Base-by-base conservation (phyloP, 805 yeast species). In the Starmerella etchellsii region DNA sequence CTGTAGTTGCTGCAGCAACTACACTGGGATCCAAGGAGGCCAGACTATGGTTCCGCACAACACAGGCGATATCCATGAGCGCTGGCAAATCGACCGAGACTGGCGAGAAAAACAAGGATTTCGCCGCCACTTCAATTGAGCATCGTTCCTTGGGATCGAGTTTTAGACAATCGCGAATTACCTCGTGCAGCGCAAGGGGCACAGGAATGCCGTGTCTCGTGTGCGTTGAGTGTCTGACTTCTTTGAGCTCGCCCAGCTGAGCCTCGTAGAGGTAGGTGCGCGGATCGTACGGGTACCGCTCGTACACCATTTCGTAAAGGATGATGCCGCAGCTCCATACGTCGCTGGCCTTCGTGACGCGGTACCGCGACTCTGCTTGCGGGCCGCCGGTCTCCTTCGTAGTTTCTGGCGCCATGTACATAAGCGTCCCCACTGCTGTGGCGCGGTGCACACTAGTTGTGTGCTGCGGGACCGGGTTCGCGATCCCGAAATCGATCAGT, bases 301-400 rank as follows among this genome's bases (percentile, higher is more conserved):
- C 95, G 53, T 91, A 93, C 8, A 87, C 72, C 94, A 91, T 84
- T 59, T 91, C 97, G 60, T 85, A 88, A 1, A 91, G 66, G 3
- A 91, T 88, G 58, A 97, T 85, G 0, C 98, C 98, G 61, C 95
- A 81, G 18, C 97, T 85, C 98, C 98, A 91, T 14, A 91, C 77
- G 62, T 91, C 98, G 2, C 96, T 81, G 0, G 97, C 95, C 53
- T 78, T 79, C 1, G 97, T 96, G 10, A 87, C 94, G 58, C 74
- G 81, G 88, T 55, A 56, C 36, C 41, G 78, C 21, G n/a, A 7
- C 8, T 7, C 16, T 14, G 30, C 16, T 6, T 13, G 8, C 8
- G 30, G 16, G 8, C 6, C 18, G 21, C 15, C 8, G 8, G 11
- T 15, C 13, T 9, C 11, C 16, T 7, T 19, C 19, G 21, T 30